phyloP scores from a whole-genome alignment of 2,329 filamentous ascomycete species.

The Coniochaeta pulveracea region DNA sequence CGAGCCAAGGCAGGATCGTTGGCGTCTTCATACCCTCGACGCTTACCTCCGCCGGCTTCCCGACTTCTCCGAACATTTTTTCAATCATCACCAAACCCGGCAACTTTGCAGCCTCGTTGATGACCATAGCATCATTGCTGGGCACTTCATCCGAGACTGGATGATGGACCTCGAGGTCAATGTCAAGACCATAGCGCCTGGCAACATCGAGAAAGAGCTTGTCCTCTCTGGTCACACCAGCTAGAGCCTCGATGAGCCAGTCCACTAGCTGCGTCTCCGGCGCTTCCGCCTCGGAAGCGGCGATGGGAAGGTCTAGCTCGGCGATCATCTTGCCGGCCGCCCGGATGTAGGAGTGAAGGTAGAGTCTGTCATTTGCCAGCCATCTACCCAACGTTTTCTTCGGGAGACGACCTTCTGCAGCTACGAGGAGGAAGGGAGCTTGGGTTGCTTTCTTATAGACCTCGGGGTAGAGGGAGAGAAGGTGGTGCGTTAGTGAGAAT shows the following conservation, averaged over 20 bases:
- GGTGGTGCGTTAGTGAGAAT: conserved; percentile 41
- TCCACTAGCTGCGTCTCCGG: conserved; percentile 46
- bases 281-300: conserved; percentile 8
- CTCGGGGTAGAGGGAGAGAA: conserved; percentile 35
- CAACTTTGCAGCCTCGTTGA: too few relatives aligned
- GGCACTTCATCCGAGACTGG: too few relatives aligned
- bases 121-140: too few relatives aligned
- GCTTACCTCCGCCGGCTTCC: conserved; percentile 18
- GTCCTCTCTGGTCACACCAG: conserved; percentile 56
- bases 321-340: conserved; percentile 55
- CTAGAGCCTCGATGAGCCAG: conserved; percentile 52
- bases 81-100: conserved; percentile 18
- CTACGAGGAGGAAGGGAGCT: conserved; percentile 53
- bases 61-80: conserved; percentile 41
- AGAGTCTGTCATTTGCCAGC: conserved; percentile 62
- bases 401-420: conserved; percentile 49
- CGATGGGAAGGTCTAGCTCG: conserved; percentile 42
- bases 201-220: conserved; percentile 57
- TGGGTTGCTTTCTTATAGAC: conserved; percentile 48
- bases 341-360: conserved; percentile 58
- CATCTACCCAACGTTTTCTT: conserved; percentile 47
- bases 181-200: conserved; percentile 42
- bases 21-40: conserved; percentile 10
- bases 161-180: conserved; percentile 27
- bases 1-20: conserved; percentile 36